Evolutionary conservation across 352 stramenopile species (phyloP).

Genomic region (Phytophthora palmivora): DNA sequence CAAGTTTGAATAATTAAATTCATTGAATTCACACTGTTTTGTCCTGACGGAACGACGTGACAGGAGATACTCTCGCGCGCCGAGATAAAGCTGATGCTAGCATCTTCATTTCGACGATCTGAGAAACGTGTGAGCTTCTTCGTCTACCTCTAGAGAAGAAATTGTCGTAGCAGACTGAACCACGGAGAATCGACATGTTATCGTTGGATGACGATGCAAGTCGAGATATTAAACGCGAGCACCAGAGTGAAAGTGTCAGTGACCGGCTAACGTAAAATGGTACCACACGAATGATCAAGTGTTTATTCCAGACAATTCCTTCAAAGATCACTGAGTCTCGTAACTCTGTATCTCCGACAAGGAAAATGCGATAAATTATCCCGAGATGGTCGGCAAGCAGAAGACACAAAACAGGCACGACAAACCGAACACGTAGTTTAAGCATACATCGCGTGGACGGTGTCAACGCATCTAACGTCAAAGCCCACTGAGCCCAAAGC

Average conservation of each 20-base stretch:
- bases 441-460: constrained; percentile 34
- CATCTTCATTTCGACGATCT: constrained; percentile 9
- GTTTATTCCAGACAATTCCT: constrained; percentile 13
- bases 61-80: constrained; percentile 3
- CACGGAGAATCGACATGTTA: constrained; percentile 34
- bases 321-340: constrained; percentile 23
- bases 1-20: too few species aligned
- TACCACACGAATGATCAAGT: constrained; percentile 16
- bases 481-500: constrained; percentile 44
- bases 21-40: neutral
- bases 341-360: neutral
- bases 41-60: constrained; percentile 5
- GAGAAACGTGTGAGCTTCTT: constrained; percentile 6
- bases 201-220: constrained; percentile 14
- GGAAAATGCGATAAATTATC: constrained; percentile 21
- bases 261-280: constrained; percentile 27
- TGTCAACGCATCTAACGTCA: constrained; percentile 47
- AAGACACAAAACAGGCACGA: constrained; percentile 8
- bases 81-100: constrained; percentile 11
- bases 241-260: constrained; percentile 27
- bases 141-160: constrained; percentile 26
- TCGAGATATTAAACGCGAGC: constrained; percentile 13
- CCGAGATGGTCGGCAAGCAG: constrained; percentile 16
- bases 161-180: constrained; percentile 42
- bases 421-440: constrained; percentile 11